Conservation (phyloP, 306 rosid genomes). For the Acacia acuminata region DNA sequence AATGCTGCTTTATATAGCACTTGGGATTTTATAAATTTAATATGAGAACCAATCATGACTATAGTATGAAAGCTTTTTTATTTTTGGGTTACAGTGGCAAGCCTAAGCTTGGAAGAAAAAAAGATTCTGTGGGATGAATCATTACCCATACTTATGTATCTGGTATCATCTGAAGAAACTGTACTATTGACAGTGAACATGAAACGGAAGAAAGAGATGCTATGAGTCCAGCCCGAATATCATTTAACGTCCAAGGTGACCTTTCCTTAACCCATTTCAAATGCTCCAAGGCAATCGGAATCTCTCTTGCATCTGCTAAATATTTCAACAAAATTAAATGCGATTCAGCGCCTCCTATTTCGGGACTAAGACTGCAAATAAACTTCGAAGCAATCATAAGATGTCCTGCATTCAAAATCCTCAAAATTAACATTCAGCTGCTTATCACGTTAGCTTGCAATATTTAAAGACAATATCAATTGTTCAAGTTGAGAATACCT, state of each 20-base stretch:
- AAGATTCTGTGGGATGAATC: constrained; percentile 5
- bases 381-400: constrained; percentile 63
- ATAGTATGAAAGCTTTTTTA: not conserved
- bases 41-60: not conserved
- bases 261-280: constrained; percentile 55
- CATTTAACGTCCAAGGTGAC: constrained; percentile 54
- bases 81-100: too few species aligned
- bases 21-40: not conserved
- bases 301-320: constrained; percentile 62
- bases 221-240: constrained; percentile 53
- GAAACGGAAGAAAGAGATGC: constrained; percentile 66
- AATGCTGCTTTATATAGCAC: not conserved
- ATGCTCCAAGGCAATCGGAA: constrained; percentile 60
- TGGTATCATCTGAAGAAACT: constrained; percentile 56
- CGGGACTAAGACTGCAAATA: constrained; percentile 50
- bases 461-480: not conserved
- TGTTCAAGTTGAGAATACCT: constrained; percentile 49
- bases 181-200: constrained; percentile 50
- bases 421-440: not conserved
- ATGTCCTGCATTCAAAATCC: constrained; percentile 56
- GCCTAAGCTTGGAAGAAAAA: too few species aligned
- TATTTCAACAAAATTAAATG: constrained; percentile 68
- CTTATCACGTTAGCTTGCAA: not conserved
- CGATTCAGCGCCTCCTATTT: constrained; percentile 44
- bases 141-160: constrained; percentile 35